Percentiles rank a stretch among this genome's conserved stretches.
Conservation (phyloP, 2,329 filamentous ascomycete genomes). For the Sporothrix globosa region DNA sequence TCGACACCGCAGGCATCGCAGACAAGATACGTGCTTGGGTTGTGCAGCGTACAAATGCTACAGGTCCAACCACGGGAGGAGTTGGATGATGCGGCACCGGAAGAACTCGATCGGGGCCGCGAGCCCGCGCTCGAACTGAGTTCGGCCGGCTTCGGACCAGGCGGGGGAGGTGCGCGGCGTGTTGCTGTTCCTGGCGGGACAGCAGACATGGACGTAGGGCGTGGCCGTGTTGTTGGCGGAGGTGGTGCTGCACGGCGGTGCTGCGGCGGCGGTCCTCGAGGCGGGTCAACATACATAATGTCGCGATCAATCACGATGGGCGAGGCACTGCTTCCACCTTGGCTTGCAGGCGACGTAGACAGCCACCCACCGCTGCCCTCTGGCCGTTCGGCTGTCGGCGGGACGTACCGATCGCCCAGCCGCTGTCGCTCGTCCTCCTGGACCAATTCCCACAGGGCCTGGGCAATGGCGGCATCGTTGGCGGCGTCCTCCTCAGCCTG, state of each 20-base stretch:
- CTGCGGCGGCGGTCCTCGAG: slow-evolving; percentile 4
- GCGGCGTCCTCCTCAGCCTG: slow-evolving; percentile 86
- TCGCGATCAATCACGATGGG: slow-evolving; percentile 29
- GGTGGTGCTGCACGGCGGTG: slow-evolving; percentile 18
- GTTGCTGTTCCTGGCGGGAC: background rate
- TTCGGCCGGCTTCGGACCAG: background rate
- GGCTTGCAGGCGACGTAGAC: too few relatives aligned
- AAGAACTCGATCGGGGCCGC: background rate
- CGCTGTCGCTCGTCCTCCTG: slow-evolving; percentile 71
- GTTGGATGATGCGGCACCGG: background rate
- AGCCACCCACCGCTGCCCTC: slow-evolving; percentile 49
- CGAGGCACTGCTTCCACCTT: background rate
- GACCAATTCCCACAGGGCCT: slow-evolving; percentile 83
- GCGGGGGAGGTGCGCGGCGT: slow-evolving; percentile 7
- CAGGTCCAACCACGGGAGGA: slow-evolving; percentile 53
- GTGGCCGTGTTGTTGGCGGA: background rate
- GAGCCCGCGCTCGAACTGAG: background rate
- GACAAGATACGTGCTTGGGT: slow-evolving; percentile 53
- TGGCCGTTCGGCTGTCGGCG: slow-evolving; percentile 55
- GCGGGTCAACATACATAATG: slow-evolving; percentile 25
- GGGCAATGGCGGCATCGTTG: slow-evolving; percentile 82
- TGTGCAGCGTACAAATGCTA: slow-evolving; percentile 59
- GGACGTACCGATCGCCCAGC: slow-evolving; percentile 59
- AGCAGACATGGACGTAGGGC: background rate
- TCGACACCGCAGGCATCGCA: slow-evolving; percentile 62